Conservation (phyloP, 495 filamentous ascomycete genomes). For the Chaetomium cochliodes region DNA sequence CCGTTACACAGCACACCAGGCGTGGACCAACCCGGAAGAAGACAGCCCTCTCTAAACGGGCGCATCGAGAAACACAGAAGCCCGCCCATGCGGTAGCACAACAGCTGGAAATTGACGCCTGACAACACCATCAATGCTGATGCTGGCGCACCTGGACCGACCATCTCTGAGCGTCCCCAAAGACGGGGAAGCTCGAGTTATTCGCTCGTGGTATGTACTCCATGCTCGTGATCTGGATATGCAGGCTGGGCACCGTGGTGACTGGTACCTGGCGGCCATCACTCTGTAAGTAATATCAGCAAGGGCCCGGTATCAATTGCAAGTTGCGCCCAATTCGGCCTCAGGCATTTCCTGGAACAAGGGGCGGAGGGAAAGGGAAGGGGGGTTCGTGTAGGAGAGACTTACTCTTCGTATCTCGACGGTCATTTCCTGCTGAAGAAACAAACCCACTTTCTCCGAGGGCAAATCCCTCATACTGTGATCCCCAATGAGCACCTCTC, state of each 20-base stretch:
- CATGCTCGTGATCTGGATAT: constrained; percentile 26
- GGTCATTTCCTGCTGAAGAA: constrained; percentile 25
- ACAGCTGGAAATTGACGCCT: constrained; percentile 17
- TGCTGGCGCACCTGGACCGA: constrained; percentile 20
- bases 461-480: constrained; percentile 16
- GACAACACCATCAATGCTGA: constrained; percentile 14
- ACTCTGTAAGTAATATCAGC: constrained; percentile 19
- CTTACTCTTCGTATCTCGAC: constrained; percentile 27
- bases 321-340: no score
- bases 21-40: constrained; percentile 3
- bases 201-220: constrained; percentile 22
- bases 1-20: constrained; percentile 15
- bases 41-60: not conserved
- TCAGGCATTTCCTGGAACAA: not conserved
- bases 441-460: constrained; percentile 14
- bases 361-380: no score
- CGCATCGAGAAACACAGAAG: constrained; percentile 1
- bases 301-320: not conserved
- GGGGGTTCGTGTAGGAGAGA: not conserved
- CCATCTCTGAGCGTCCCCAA: constrained; percentile 27
- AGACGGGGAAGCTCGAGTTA: constrained; percentile 24
- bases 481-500: constrained; percentile 17
- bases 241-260: constrained; percentile 23
- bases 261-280: constrained; percentile 20
- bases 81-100: constrained; percentile 20